phyloP scores from a whole-genome alignment of 768 basidiomycete species.

The Phlegmacium glaucopus region DNA sequence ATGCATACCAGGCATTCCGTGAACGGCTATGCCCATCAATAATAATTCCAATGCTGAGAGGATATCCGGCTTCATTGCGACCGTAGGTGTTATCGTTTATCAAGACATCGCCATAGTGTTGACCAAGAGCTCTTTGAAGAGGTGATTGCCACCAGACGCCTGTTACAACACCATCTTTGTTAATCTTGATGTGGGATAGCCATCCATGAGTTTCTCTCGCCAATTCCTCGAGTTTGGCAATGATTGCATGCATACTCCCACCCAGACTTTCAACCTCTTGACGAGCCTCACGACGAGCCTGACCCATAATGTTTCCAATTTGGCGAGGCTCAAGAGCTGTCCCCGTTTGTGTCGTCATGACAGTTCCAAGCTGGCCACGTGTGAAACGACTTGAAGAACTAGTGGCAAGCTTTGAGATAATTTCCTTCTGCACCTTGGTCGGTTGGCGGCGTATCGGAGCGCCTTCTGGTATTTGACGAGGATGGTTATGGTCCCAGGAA shows the following conservation, averaged over 20 bases:
- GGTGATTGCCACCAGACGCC: conserved; percentile 32
- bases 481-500: conserved; percentile 24
- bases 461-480: conserved; percentile 15
- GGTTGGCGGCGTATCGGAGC: conserved; percentile 13
- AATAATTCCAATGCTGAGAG: conserved; percentile 28
- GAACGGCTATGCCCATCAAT: conserved; percentile 22
- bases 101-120: conserved; percentile 24
- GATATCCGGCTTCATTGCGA: conserved; percentile 21
- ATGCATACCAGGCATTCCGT: conserved; percentile 25
- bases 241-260: conserved; percentile 24
- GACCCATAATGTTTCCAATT: conserved; percentile 25
- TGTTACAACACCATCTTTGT: conserved; percentile 12
- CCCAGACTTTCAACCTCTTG: conserved; percentile 19
- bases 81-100: conserved; percentile 31
- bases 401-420: conserved; percentile 9
- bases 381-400: not conserved
- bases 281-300: conserved; percentile 10
- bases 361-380: conserved; percentile 3
- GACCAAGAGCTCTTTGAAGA: conserved; percentile 18
- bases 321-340: conserved; percentile 25
- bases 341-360: conserved; percentile 4
- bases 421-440: conserved; percentile 14
- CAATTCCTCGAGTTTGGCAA: conserved; percentile 14
- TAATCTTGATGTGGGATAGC: conserved; percentile 17
- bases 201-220: conserved; percentile 16